These are phyloP conservation scores for Kuraishia ogatae DNA, from an alignment of 805 yeast genomes.

Conservation along the genomic window DNA sequence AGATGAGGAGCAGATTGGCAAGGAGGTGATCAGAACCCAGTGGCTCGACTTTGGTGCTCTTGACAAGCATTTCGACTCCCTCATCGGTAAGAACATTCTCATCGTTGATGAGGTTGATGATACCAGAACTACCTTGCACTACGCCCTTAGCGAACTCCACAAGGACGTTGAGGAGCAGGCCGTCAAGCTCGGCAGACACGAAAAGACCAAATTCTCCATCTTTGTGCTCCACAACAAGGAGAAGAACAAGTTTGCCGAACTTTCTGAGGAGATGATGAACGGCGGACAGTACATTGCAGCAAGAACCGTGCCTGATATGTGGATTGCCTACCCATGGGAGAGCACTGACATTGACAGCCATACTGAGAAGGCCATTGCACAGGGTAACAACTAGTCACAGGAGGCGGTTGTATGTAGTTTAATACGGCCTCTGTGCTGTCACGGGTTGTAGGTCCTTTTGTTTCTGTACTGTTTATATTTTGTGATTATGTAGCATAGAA, in stretches of 20 bases:
- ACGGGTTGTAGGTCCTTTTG: no score
- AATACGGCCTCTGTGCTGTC: no score
- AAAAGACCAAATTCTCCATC: conserved; percentile 58
- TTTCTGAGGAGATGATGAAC: conserved; percentile 54
- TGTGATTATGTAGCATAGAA: background rate
- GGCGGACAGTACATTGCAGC: conserved; percentile 68
- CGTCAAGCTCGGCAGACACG: conserved; percentile 48
- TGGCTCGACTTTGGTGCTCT: conserved; percentile 81
- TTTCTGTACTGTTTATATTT: background rate
- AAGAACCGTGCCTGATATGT: conserved; percentile 63
- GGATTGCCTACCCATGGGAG: conserved; percentile 92
- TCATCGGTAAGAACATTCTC: conserved; percentile 72
- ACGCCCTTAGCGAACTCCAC: conserved; percentile 70
- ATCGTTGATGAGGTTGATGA: conserved; percentile 91
- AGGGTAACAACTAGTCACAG: conserved; percentile 44
- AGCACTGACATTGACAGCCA: conserved; percentile 74
- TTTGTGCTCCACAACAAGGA: conserved; percentile 81
- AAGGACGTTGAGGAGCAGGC: conserved; percentile 59
- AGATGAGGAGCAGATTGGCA: conserved; percentile 49
- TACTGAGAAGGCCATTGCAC: conserved; percentile 53
- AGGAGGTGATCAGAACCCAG: conserved; percentile 80
- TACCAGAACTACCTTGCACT: conserved; percentile 82
- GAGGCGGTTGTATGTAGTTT: background rate
- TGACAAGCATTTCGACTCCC: conserved; percentile 58
- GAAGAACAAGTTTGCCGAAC: conserved; percentile 70